Evolutionary conservation across 2,329 filamentous ascomycete genomes (phyloP), one percentile per base, ranked within the genome.

Genomic region (Monosporascus sp.): DNA sequence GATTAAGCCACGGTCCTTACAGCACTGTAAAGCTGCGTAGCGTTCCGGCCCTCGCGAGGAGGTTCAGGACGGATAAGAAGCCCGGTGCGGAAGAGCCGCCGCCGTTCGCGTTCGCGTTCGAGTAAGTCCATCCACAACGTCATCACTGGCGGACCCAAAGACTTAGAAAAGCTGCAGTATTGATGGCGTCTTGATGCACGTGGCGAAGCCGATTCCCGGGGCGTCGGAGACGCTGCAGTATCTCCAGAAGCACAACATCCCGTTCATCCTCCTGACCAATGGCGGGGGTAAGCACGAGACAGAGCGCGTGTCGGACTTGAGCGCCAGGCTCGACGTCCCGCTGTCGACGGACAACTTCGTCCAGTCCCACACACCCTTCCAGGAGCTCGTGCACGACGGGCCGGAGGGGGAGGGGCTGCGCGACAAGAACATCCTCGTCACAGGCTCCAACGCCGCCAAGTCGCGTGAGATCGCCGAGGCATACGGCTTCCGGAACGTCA

Each of bases 231-330:
- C 91, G 15, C 80, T 99, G 20, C 74, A 77, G 31, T 87, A 85
- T 64, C 84, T 97, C 20, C 84, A 91, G 61, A 73, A 79, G 47
- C 80, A 91, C 65, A 78, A 82, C 47, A 90, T 97, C 46, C 92
- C 92, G 14, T 97, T 96, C 73, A 93, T 99, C 64, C 83, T 99
- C 36, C 79, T 99, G 57, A 99, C 94, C 54, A 99, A 99, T 72
- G 94, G 94, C 62, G 94, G 94, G 43, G 94, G 94, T 54, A 90
- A 88, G 66, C 83, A 85, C 57, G 93, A 97, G 72, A 76, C 75
- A 3, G 85, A 88, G 54, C 82, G 90, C 18, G 87, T 90, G 31
- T 75, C 75, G 7, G 87, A 92, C 56, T 77, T 95, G 50, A 85
- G 81, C 60, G 69, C 79, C 44, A 84, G 83, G 60, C 79, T 95